A percentile compares a stretch with the other conserved stretches of the same genome.
phyloP scores from a whole-genome alignment of 164 flowering plant genomes.

The Vitis cinerea region DNA sequence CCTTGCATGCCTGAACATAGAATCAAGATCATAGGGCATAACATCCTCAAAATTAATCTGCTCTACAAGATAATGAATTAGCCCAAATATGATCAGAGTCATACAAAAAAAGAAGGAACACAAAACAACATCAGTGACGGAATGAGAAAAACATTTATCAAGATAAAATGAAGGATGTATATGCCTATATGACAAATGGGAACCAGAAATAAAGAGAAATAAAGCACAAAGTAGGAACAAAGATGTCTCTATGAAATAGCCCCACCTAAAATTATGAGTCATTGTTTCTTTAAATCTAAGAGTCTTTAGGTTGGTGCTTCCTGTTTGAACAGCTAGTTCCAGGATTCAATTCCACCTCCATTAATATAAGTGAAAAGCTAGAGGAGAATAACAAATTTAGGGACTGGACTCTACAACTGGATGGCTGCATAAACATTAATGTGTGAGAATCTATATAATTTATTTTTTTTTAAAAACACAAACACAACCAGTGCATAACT shows the following conservation, averaged over 20 bases:
- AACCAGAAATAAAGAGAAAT: too few species aligned
- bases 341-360: neutral
- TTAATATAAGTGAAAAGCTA: neutral
- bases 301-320: too few species aligned
- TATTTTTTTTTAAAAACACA: too few species aligned
- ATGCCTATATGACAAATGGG: neutral
- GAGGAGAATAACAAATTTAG: neutral
- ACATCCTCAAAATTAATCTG: neutral
- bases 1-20: constrained; percentile 67
- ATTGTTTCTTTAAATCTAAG: too few species aligned
- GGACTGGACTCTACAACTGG: neutral
- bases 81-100: too few species aligned
- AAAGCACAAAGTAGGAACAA: too few species aligned
- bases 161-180: neutral
- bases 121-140: neutral
- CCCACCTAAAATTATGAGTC: too few species aligned
- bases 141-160: neutral
- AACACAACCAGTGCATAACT: too few species aligned
- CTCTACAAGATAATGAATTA: neutral
- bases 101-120: neutral
- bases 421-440: neutral
- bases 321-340: neutral
- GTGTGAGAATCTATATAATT: neutral
- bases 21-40: neutral
- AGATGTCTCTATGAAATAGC: too few species aligned